These are phyloP conservation scores for Yarrowia deformans DNA, from an alignment of 805 yeast genomes.

Conservation along the genomic window DNA sequence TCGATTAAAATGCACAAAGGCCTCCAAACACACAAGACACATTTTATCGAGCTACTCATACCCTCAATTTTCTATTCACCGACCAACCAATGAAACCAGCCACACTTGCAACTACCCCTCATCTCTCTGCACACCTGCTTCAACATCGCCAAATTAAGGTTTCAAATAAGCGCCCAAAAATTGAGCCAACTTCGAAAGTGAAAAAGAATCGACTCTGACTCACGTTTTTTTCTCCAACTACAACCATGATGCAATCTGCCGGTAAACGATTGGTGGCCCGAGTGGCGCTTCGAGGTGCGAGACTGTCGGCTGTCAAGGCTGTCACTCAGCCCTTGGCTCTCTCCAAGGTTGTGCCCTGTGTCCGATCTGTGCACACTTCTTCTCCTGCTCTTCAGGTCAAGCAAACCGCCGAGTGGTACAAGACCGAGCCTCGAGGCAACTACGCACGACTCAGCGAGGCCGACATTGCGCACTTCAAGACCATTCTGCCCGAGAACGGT, in stretches of 20 bases:
- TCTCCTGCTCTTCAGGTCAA: conserved; percentile 49
- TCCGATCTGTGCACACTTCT: conserved; percentile 7
- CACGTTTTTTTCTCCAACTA: neutral
- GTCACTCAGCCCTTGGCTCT: neutral
- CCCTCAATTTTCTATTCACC: too few species aligned
- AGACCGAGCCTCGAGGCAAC: conserved; percentile 57
- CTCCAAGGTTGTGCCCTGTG: neutral
- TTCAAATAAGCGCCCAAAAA: neutral
- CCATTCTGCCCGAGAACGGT: conserved; percentile 61
- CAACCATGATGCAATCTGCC: conserved; percentile 22
- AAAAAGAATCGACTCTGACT: neutral
- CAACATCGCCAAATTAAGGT: conserved; percentile 15
- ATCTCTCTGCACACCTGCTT: neutral
- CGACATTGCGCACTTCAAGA: conserved; percentile 68
- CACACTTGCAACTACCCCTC: neutral
- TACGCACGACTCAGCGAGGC: conserved; percentile 61
- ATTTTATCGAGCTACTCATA: too few species aligned
- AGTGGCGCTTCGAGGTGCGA: neutral
- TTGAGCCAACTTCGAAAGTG: too few species aligned
- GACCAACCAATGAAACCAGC: too few species aligned
- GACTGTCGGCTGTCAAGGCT: neutral
- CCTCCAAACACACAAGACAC: too few species aligned
- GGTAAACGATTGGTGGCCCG: conserved; percentile 22
- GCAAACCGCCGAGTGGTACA: conserved; percentile 75
- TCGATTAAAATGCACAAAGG: too few species aligned